Conservation (phyloP, 306 rosid genomes). For the Delonix regia region DNA sequence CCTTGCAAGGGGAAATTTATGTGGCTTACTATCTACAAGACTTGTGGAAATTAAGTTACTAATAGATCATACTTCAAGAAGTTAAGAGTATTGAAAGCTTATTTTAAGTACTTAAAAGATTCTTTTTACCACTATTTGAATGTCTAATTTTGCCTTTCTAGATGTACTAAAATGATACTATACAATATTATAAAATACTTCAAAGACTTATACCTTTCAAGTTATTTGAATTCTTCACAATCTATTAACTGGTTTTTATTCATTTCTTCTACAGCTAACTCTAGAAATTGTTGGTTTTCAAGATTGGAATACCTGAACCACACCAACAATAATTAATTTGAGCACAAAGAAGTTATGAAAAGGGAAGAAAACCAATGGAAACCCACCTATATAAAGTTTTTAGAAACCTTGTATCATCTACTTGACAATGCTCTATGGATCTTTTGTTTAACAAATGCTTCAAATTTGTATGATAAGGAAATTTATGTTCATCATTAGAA, state of each 20-base stretch:
- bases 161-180: no score
- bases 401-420: constrained; percentile 53
- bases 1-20: constrained; percentile 77
- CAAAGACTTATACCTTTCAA: constrained; percentile 49
- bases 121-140: no score
- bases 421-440: constrained; percentile 59
- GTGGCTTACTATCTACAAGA: constrained; percentile 59
- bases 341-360: not conserved
- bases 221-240: constrained; percentile 56
- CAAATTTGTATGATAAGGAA: constrained; percentile 59
- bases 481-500: constrained; percentile 50
- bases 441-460: constrained; percentile 59
- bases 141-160: no score
- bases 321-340: constrained; percentile 3
- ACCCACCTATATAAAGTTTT: constrained; percentile 67
- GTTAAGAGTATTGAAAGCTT: no score
- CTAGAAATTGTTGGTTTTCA: constrained; percentile 62
- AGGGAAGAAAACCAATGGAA: constrained; percentile 11
- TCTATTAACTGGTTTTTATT: constrained; percentile 66
- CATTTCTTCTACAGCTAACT: constrained; percentile 77
- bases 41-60: constrained; percentile 43
- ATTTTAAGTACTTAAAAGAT: no score
- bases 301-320: constrained; percentile 59
- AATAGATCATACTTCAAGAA: constrained; percentile 14
- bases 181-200: no score